A percentile compares a stretch with the other conserved stretches of the same genome.
Evolutionary conservation across 2,329 filamentous ascomycete genomes (phyloP).

Genomic region (Pseudogymnoascus sp.): DNA sequence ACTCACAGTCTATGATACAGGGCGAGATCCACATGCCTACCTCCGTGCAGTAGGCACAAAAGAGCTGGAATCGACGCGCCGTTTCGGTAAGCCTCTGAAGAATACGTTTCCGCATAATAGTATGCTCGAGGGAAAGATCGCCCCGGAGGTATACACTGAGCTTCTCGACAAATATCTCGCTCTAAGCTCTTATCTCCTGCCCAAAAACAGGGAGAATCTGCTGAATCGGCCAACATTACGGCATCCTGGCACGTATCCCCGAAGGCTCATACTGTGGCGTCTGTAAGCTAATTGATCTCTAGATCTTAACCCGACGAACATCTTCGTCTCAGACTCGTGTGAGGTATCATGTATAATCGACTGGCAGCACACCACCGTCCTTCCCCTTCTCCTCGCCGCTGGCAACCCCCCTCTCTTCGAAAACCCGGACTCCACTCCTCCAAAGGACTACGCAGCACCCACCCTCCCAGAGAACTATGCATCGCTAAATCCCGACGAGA

Average conservation of each 20-base stretch:
- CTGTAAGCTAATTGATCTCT: background rate
- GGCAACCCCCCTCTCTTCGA: conserved; percentile 34
- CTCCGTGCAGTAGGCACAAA: background rate
- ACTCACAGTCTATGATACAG: background rate
- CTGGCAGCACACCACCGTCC: conserved; percentile 33
- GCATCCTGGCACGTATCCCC: conserved; percentile 5
- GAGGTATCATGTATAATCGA: conserved; percentile 34
- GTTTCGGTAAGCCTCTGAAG: background rate
- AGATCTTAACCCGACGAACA: conserved; percentile 22
- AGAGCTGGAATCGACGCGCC: background rate
- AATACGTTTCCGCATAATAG: background rate
- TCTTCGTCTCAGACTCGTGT: conserved; percentile 25
- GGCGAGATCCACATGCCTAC: background rate
- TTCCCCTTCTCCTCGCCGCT: conserved; percentile 32
- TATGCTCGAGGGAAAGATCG: background rate
- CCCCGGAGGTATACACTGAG: background rate
- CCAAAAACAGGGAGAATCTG: background rate
- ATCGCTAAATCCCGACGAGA: conserved; percentile 17
- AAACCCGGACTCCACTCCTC: conserved; percentile 28
- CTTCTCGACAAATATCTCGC: background rate
- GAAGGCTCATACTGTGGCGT: background rate
- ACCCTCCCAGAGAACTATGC: conserved; percentile 18
- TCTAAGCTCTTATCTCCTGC: background rate
- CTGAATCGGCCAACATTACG: conserved; percentile 12
- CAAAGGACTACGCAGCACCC: conserved; percentile 25